Conservation (phyloP, 345 rosid genomes). For the Alliaria petiolata region DNA sequence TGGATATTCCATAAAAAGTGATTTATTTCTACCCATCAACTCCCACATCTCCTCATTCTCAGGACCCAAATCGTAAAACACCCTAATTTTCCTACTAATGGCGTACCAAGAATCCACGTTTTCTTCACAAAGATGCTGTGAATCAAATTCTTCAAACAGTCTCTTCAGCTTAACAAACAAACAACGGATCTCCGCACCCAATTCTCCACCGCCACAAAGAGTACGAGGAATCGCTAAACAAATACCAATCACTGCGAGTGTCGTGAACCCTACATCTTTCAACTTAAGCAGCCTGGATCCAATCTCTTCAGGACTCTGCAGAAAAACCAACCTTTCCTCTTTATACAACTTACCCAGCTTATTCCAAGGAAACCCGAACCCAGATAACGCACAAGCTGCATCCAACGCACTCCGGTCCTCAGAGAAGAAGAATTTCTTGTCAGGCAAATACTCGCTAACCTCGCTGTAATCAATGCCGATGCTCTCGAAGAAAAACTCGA, state of each 20-base stretch:
- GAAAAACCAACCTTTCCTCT: conserved; percentile 51
- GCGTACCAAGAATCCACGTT: conserved; percentile 50
- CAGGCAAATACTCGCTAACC: conserved; percentile 39
- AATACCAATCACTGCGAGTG: conserved; percentile 41
- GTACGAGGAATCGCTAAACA: conserved; percentile 57
- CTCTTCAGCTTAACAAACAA: conserved; percentile 49
- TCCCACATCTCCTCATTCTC: conserved; percentile 47
- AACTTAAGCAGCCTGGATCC: conserved; percentile 32
- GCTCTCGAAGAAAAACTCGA: conserved; percentile 75
- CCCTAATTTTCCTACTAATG: conserved; percentile 40
- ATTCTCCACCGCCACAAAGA: conserved; percentile 35
- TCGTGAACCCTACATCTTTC: conserved; percentile 41
- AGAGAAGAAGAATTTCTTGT: conserved; percentile 50
- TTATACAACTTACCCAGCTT: conserved; percentile 52
- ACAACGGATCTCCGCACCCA: conserved; percentile 26
- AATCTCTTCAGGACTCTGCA: conserved; percentile 36
- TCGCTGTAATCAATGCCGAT: conserved; percentile 60
- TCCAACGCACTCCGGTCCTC: conserved; percentile 46
- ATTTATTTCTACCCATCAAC: conserved; percentile 39
- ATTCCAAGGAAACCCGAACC: conserved; percentile 75
- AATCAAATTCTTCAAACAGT: conserved; percentile 41
- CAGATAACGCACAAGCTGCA: conserved; percentile 47
- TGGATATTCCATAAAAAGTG: conserved; percentile 38
- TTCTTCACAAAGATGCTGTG: conserved; percentile 35
- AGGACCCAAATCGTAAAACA: conserved; percentile 50